Percentiles rank a stretch among this genome's conserved stretches.
Evolutionary conservation across 2,329 filamentous ascomycete species (phyloP).

Genomic region (Microsporum audouinii): DNA sequence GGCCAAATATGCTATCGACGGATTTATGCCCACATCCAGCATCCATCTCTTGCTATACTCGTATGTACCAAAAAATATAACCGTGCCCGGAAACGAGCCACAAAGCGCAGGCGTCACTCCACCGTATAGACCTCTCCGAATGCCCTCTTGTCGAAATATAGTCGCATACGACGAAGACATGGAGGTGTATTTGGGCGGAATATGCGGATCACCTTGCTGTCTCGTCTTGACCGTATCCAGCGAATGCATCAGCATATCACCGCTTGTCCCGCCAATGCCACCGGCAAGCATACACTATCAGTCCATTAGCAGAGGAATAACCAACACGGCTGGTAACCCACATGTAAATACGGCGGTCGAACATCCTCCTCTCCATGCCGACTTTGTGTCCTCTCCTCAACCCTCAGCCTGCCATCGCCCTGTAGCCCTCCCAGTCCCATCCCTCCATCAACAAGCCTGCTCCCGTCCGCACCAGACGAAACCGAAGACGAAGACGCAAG

Average conservation of each 20-base stretch:
- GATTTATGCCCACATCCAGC: constrained; percentile 71
- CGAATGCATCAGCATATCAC: constrained; percentile 97
- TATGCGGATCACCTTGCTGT: constrained; percentile 88
- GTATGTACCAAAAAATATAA: constrained; percentile 93
- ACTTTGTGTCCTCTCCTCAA: constrained; percentile 15
- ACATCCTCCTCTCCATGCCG: constrained; percentile 16
- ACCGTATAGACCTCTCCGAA: constrained; percentile 75
- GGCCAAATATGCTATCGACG: constrained; percentile 73
- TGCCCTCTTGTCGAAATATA: constrained; percentile 83
- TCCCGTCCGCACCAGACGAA: constrained; percentile 10
- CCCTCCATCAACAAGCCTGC: constrained; percentile 5
- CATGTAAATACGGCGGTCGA: constrained; percentile 16
- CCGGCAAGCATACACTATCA: constrained; percentile 84
- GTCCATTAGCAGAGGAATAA: constrained; percentile 7
- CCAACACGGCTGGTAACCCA: constrained; percentile 6
- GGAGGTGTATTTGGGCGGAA: constrained; percentile 85
- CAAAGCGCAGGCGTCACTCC: constrained; percentile 85
- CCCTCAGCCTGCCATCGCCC: constrained; percentile 15
- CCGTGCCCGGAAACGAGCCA: constrained; percentile 85
- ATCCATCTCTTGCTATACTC: constrained; percentile 87
- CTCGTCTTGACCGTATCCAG: constrained; percentile 97
- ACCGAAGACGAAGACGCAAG: constrained; percentile 24
- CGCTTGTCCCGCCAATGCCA: constrained; percentile 80
- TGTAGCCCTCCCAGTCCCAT: constrained; percentile 15
- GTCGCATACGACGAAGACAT: constrained; percentile 84